Conservation (phyloP, 345 rosid species). For the Hibiscus tridactylites region DNA sequence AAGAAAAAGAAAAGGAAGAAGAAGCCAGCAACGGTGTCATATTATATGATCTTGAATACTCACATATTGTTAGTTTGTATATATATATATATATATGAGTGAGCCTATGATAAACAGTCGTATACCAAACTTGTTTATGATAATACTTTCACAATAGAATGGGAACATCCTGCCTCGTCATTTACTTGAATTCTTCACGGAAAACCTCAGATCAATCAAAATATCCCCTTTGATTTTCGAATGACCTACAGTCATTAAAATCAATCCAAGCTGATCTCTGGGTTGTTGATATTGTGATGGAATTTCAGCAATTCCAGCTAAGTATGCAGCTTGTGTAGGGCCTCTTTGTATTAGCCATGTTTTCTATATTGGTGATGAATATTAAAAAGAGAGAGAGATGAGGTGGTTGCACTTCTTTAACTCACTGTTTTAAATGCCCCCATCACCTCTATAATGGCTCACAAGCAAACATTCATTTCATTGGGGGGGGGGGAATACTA, state of each 20-base stretch:
- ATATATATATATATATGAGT: too few species aligned
- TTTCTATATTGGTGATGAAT: conserved; percentile 8
- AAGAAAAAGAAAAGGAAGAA: too few species aligned
- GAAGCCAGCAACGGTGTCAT: too few species aligned
- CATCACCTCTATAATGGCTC: conserved; percentile 13
- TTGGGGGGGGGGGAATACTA: conserved; percentile 5
- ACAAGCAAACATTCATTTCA: conserved; percentile 43
- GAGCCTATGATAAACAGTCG: too few species aligned
- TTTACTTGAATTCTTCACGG: not conserved
- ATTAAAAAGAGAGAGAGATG: conserved; percentile 11
- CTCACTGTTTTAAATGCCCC: conserved; percentile 22
- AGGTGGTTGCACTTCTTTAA: conserved; percentile 26
- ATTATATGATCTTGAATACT: too few species aligned
- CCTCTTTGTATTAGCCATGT: conserved; percentile 7
- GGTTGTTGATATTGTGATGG: conserved; percentile 13
- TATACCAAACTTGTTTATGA: not conserved
- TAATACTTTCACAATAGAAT: not conserved
- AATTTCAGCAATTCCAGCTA: conserved; percentile 9
- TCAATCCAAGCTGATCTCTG: conserved; percentile 4
- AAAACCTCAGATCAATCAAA: not conserved
- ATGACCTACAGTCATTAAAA: conserved; percentile 22
- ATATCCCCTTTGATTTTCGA: not conserved
- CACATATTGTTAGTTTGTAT: too few species aligned
- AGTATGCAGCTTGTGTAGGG: conserved; percentile 16
- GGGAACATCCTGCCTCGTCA: not conserved